Percentiles rank a stretch among this genome's conserved stretches.
Evolutionary conservation across 495 filamentous ascomycete genomes (phyloP).

Genomic region (Neurospora sp.): DNA sequence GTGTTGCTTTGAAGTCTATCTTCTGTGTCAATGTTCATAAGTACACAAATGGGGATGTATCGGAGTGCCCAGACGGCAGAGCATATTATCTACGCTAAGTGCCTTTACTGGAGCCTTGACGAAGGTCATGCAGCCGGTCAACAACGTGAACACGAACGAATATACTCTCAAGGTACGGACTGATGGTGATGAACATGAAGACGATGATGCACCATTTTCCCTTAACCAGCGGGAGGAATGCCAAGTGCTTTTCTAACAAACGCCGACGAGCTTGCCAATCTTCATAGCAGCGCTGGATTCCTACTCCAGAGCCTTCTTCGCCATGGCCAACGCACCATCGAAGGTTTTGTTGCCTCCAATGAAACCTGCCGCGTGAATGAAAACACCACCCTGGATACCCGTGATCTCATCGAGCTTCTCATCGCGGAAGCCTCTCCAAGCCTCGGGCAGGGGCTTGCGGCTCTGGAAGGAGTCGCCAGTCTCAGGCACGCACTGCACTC

Average conservation of each 20-base stretch:
- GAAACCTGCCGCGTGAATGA: slow-evolving; percentile 90
- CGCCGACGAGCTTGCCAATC: neutral
- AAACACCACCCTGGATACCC: slow-evolving; percentile 70
- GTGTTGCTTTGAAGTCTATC: neutral
- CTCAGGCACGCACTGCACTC: slow-evolving; percentile 78
- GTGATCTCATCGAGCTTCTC: slow-evolving; percentile 64
- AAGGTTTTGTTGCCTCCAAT: slow-evolving; percentile 90
- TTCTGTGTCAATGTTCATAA: neutral
- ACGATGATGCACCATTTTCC: neutral
- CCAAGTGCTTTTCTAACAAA: neutral
- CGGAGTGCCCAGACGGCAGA: neutral
- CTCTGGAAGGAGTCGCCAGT: slow-evolving; percentile 78
- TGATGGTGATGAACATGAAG: neutral
- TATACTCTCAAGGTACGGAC: neutral
- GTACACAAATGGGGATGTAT: neutral
- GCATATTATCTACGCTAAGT: neutral
- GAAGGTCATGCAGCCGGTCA: neutral
- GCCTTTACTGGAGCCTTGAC: neutral
- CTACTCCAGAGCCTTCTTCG: slow-evolving; percentile 49
- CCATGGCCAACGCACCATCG: slow-evolving; percentile 85
- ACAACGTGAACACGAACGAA: neutral
- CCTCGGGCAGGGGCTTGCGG: slow-evolving; percentile 78
- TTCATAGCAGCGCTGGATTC: neutral
- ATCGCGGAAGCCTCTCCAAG: slow-evolving; percentile 85
- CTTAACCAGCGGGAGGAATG: neutral